phyloP scores from a whole-genome alignment of 2,329 filamentous ascomycete genomes.

The Sclerotinia borealis region DNA sequence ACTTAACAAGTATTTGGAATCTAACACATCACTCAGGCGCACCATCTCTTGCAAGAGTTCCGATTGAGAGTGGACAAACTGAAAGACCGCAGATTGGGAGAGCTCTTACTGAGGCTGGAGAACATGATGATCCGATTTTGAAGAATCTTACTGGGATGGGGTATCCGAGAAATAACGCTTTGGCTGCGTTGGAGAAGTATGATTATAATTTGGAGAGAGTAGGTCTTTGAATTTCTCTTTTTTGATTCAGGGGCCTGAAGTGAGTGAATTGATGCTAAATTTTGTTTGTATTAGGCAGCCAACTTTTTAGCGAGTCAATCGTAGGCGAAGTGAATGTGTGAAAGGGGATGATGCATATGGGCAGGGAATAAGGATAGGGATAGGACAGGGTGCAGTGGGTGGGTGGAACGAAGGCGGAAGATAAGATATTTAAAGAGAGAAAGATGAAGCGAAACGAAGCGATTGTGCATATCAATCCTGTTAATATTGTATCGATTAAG shows the following conservation, averaged over 20 bases:
- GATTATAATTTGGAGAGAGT: conserved; percentile 97
- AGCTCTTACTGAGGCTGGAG: conserved; percentile 65
- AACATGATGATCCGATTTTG: conserved; percentile 85
- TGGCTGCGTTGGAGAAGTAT: conserved; percentile 82
- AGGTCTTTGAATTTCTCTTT: conserved; percentile 34
- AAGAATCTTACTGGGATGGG: conserved; percentile 89
- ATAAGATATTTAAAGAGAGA: too few species aligned
- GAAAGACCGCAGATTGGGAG: conserved; percentile 50
- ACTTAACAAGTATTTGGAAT: too few species aligned
- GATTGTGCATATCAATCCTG: not conserved
- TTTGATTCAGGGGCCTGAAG: not conserved
- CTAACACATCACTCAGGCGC: not conserved
- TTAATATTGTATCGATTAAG: not conserved
- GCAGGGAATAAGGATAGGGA: too few species aligned
- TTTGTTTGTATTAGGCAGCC: not conserved
- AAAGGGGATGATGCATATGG: not conserved
- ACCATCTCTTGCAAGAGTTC: too few species aligned
- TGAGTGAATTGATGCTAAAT: not conserved
- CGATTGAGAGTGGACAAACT: not conserved
- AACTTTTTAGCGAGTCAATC: conserved; percentile 3
- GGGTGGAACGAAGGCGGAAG: too few species aligned
- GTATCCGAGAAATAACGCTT: conserved; percentile 65
- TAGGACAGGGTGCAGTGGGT: not conserved
- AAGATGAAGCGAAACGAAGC: too few species aligned
- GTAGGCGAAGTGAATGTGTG: not conserved